Base-by-base conservation (phyloP, 805 yeast genomes). In the Phaffomyces antillensis region DNA sequence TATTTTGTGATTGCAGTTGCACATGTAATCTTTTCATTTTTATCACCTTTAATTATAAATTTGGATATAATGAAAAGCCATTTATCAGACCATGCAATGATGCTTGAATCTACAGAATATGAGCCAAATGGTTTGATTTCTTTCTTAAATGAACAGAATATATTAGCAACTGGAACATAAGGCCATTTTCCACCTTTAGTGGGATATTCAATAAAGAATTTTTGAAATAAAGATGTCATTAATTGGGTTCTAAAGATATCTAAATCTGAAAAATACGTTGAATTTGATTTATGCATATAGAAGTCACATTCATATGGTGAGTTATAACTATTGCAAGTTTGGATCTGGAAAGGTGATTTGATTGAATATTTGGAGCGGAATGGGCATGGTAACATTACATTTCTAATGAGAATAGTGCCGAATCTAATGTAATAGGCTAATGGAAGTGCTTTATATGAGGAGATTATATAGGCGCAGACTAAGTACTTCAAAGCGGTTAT, bases 281-380 rank as follows among this genome's bases (percentile, higher is more conserved):
- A 80, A 61, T 91, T 91, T 45, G 84, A 79, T 67, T 90, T 91
- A 68, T 90, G 98, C 40, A 88, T 55, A 58, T 87, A 87, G 68
- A 86, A 76, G 63, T 90, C 97, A 58, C 87, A 80, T 59, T 90
- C 97, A 56, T 85, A 64, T 8, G 85, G 79, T 1, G 91, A 81
- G 26, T 84, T 85, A 48, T 76, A 77, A 0, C 89, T 75, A 20
- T 61, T 51, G 51, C 68, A 68, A 13, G 60, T 54, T 1, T 68
- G 58, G 37, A 73, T 68, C 12, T 69, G 66, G 59, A 81, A 81
- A 30, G 53, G 61, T 23, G 48, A 52, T 45, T 40, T 44, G n/a
- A 49, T 33, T 47, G 53, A 39, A 15, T 44, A 39, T 18, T 31
- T 13, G 4, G 35, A 25, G 12, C 47, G 42, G 39, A 55, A 37